These are phyloP conservation scores for Dactylonectria macrodidyma DNA, from an alignment of 2,329 filamentous ascomycete species.

Conservation along the genomic window DNA sequence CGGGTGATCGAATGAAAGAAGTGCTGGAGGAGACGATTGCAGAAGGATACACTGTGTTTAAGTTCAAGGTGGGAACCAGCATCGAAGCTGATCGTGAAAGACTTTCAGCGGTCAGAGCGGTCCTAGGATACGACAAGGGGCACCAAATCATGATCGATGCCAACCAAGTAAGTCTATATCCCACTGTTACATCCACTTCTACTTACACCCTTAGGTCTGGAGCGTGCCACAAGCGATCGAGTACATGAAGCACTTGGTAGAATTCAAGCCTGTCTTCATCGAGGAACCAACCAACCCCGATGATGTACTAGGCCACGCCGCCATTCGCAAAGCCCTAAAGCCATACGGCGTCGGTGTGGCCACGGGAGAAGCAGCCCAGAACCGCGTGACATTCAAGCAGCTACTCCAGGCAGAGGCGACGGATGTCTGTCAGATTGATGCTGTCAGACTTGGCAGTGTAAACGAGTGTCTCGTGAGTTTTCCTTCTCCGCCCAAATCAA, in stretches of 20 bases:
- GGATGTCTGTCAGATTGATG: conserved; percentile 91
- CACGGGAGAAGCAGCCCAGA: conserved; percentile 96
- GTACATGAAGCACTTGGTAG: conserved; percentile 85
- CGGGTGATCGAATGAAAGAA: conserved; percentile 86
- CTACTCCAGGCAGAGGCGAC: conserved; percentile 85
- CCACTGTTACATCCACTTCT: not conserved
- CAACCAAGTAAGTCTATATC: conserved; percentile 71
- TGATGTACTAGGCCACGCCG: conserved; percentile 89
- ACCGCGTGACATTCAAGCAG: conserved; percentile 95
- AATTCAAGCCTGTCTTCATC: conserved; percentile 94
- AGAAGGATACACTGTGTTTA: conserved; percentile 88
- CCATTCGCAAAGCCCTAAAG: conserved; percentile 84
- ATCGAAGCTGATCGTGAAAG: conserved; percentile 80
- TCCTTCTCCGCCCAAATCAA: not conserved
- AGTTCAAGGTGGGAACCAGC: conserved; percentile 87
- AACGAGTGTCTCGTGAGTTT: conserved; percentile 81
- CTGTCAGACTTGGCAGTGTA: conserved; percentile 89
- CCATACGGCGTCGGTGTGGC: conserved; percentile 86
- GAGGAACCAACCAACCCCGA: conserved; percentile 94
- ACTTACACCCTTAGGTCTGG: conserved; percentile 70
- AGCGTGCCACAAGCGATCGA: conserved; percentile 89
- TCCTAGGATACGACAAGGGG: conserved; percentile 85
- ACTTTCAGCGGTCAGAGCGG: conserved; percentile 80
- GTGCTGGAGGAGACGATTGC: conserved; percentile 81
- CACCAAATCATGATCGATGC: conserved; percentile 94